Evolutionary conservation across 352 stramenopile species (phyloP), one percentile per base, ranked within the genome.

Genomic region (Pythium folliculosum): DNA sequence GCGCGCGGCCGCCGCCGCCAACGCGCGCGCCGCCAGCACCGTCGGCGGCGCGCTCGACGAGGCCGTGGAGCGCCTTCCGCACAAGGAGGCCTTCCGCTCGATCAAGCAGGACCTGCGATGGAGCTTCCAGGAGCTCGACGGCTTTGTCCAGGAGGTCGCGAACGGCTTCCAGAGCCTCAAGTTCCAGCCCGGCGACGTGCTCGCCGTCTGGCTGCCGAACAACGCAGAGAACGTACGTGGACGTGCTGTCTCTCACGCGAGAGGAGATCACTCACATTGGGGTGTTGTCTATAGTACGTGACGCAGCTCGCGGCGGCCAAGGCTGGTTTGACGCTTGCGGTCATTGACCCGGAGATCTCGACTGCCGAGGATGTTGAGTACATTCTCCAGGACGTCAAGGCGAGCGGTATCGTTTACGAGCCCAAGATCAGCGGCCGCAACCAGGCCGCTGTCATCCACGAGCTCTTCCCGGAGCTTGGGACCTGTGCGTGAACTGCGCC

Each of bases 141-240:
- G 74, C 27, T 72, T 71, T 23, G 88, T 94, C 55, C 78, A 91
- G 69, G 84, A 96, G 60, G 55, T 95, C 43, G 84, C 86, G 55
- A 86, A 90, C 71, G 86, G 88, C 17, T 83, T 96, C 60, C 60
- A 89, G 59, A 82, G 84, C 65, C 75, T 95, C 58, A 69, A 90
- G 67, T 87, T 96, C 71, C 70, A 80, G 65, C 58, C 71, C 47
- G 83, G 84, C 23, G 83, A 94, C 59, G 86, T 94, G 63, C 75
- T 96, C 48, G 88, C 88, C 0, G 55, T 96, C 16, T 96, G 88
- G 88, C 77, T 96, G 53, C 87, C 88, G 45, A 94, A 94, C 75
- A 92, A 76, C 63, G 75, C 80, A 7, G 88, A 96, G 64, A 94
- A 88, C 60, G 76, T 94, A 66, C 27, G 77, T 53, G 43, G 4